Evolutionary conservation across 257 asterid genomes (phyloP), one percentile per base, ranked within the genome.

Genomic region (Linaria vulgaris): DNA sequence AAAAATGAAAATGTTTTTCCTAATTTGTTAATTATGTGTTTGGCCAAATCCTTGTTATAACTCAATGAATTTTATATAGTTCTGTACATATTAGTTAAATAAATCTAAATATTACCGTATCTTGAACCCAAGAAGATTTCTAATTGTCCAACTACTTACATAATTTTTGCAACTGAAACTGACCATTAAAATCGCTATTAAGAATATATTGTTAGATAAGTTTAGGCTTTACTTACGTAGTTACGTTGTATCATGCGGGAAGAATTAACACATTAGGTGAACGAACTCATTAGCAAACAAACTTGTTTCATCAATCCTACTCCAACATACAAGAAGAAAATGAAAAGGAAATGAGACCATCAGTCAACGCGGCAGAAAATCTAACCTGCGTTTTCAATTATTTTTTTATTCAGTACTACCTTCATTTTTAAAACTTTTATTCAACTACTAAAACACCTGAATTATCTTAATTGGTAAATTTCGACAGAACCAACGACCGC

Each of bases 261-360:
- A 5, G 52, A 58, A 60, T 58, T 27, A 72, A 59, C 54, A 50
- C 12, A 72, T 77, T 84, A 81, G 91, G 83, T 84, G 64, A 84
- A 73, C 91, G 46, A 84, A 81, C 82, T 66, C 81, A 72, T 48
- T 69, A 64, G 57, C 76, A 55, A 34, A 44, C 56, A 10, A 56
- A 14, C 53, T 46, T 45, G 37, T 4, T 71, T 61, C 66, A 51
- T 71, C 71, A 52, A 30, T 69, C 63, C 60, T 67, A 56, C 50
- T 52, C 25, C 17, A 52, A 52, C 24, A 21, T 14, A 6, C 15
- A 41, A 3, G 13, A 34, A 19, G 14, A 50, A 37, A 64, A 37
- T 50, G n/a, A 49, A 11, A 30, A 63, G 27, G 25, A 50, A 63
- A 63, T 17, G 37, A 20, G 1, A 21, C 21, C 38, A 21, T 3